Evolutionary conservation across 305 asterid genomes (phyloP), one percentile per base, ranked within the genome.

Genomic region (Ajuga reptans): DNA sequence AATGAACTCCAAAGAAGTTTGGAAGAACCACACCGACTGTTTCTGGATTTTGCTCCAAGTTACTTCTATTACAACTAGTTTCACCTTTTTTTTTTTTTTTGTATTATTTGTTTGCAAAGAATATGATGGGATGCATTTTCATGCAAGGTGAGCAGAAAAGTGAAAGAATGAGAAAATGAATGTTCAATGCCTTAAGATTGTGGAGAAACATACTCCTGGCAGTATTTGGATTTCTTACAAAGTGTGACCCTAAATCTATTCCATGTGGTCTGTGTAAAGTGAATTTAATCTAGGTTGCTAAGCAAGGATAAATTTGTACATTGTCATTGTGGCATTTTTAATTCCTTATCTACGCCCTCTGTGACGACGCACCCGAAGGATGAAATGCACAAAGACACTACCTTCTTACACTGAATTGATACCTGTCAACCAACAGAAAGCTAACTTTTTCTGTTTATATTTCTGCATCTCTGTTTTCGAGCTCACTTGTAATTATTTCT

Each of bases 401-500:
- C 41, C 16, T 66, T 4, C 7, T 21, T 41, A 27, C 5, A 4
- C 2, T 27, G 62, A 49, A 31, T 18, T 57, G 18, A 4, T 51
- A 9, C 17, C 27, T 59, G 17, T 8, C 5, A 12, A 51, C 34
- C 9, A 76, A n/a, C 59, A 33, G 50, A 74, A 51, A 31, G 29
- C 39, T 41, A 37, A 14, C 45, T 11, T 33, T 12, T 60, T 29
- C 61, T 64, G 49, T 79, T 66, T 59, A 18, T 60, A 14, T 58
- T 57, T 42, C 55, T 50, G 37, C 45, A 0, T 59, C 14, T 65
- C 12, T 24, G 2, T 33, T 37, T 14, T 15, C 14, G 16, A 67
- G 57, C 80, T 81, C 70, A 72, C 42, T 73, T 51, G 47, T 73
- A 45, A 54, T 53, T 8, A 50, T 75, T 46, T 80, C 67, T 79